These are phyloP conservation scores for Calonectria ilicicola DNA, from an alignment of 2,329 filamentous ascomycete species.

Conservation along the genomic window DNA sequence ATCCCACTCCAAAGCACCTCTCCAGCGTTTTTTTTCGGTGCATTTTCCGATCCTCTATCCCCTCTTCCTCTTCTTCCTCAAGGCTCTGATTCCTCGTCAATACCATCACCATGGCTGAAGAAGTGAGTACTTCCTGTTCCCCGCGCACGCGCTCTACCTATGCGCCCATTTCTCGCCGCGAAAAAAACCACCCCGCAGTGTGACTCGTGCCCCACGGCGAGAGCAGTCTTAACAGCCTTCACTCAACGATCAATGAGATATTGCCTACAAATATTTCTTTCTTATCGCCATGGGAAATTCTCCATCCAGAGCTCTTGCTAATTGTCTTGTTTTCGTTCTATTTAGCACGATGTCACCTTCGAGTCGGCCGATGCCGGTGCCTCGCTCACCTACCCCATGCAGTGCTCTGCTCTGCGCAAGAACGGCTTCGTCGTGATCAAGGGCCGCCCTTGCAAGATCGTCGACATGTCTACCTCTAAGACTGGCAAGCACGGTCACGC, in stretches of 20 bases:
- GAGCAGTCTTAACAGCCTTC: conserved; percentile 32
- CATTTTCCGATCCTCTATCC: conserved; percentile 31
- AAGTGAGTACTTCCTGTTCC: conserved; percentile 57
- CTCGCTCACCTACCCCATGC: conserved; percentile 94
- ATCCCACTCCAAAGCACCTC: conserved; percentile 44
- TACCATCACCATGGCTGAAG: conserved; percentile 69
- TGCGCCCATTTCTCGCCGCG: conserved; percentile 47
- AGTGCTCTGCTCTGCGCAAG: conserved; percentile 99
- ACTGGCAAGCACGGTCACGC: conserved; percentile 99
- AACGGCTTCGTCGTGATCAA: conserved; percentile 99
- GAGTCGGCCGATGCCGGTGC: conserved; percentile 96
- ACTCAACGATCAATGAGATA: conserved; percentile 18
- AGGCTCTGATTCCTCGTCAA: conserved; percentile 51
- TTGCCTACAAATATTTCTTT: conserved; percentile 10
- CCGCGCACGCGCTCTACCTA: conserved; percentile 41
- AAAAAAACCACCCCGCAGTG: conserved; percentile 62
- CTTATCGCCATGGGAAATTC: background rate
- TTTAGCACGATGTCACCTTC: conserved; percentile 79
- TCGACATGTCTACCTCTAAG: conserved; percentile 99
- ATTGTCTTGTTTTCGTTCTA: conserved; percentile 30
- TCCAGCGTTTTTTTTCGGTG: conserved; percentile 42
- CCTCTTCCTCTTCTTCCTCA: conserved; percentile 43
- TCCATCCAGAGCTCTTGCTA: conserved; percentile 30
- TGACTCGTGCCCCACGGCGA: conserved; percentile 52
- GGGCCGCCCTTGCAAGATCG: conserved; percentile 99